Conservation (phyloP, 2,329 filamentous ascomycete species). For the Paraphoma sp. region DNA sequence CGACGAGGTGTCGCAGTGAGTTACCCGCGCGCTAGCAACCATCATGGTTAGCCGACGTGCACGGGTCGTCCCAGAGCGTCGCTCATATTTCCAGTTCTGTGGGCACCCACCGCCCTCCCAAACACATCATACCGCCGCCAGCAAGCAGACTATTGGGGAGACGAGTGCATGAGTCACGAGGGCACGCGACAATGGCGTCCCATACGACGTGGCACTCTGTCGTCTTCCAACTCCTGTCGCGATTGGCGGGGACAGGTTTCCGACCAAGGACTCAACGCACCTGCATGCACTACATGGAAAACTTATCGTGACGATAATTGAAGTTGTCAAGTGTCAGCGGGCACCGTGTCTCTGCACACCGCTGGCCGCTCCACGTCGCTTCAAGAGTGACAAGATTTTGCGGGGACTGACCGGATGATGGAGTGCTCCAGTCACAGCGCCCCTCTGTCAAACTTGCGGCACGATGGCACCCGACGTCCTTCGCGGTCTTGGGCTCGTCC, state of each 20-base stretch:
- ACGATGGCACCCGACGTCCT: not conserved
- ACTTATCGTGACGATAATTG: not conserved
- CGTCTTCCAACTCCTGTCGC: not conserved
- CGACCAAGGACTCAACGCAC: not conserved
- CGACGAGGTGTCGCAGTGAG: not conserved
- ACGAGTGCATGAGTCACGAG: slow-evolving; percentile 23
- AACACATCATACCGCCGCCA: not conserved
- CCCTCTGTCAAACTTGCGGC: not conserved
- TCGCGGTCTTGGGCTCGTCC: not conserved
- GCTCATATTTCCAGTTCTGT: too few species aligned
- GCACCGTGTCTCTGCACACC: not conserved
- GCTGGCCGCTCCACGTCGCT: not conserved
- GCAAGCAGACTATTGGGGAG: slow-evolving; percentile 2
- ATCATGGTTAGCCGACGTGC: not conserved
- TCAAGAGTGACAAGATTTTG: not conserved
- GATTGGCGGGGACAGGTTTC: not conserved
- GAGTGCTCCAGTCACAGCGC: not conserved
- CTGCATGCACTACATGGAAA: not conserved
- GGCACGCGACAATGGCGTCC: not conserved
- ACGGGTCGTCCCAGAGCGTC: not conserved
- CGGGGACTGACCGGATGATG: not conserved
- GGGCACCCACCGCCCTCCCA: too few species aligned
- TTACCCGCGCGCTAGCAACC: not conserved
- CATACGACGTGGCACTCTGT: not conserved
- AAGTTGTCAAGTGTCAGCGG: not conserved